A percentile compares a stretch with the other conserved stretches of the same genome.
These are phyloP conservation scores for Euryodendron excelsum DNA, from an alignment of 148 eudicot genomes.

Conservation along the genomic window DNA sequence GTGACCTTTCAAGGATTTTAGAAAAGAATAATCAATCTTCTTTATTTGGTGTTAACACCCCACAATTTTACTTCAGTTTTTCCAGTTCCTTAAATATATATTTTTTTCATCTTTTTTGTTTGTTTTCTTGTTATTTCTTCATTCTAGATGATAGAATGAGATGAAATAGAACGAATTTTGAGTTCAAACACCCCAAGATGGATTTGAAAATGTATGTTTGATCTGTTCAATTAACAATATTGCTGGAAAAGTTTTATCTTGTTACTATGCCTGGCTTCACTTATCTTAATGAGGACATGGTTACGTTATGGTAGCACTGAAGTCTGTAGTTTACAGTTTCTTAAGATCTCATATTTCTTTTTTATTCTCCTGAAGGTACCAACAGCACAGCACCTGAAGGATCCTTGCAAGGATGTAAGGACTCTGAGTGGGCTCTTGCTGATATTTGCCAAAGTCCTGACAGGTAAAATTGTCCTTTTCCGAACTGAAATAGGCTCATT, in stretches of 20 bases:
- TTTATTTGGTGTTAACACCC: too few species aligned
- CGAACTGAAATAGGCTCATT: neutral
- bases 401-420: neutral
- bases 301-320: neutral
- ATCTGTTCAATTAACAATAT: neutral
- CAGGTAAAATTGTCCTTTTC: neutral
- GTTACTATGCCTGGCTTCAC: neutral
- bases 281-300: neutral
- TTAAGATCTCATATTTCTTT: neutral
- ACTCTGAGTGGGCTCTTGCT: conserved; percentile 12
- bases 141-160: neutral
- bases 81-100: too few species aligned
- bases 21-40: too few species aligned
- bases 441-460: neutral
- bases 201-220: neutral
- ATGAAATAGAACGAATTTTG: neutral
- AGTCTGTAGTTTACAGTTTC: neutral
- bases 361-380: neutral
- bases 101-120: too few species aligned
- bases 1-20: too few species aligned
- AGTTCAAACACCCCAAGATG: too few species aligned
- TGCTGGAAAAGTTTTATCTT: too few species aligned
- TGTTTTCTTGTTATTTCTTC: neutral
- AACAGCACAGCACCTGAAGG: neutral
- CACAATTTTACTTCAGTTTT: too few species aligned